Conservation (phyloP, 1,284 basidiomycete genomes). For the Cryptococcus maquisensis region DNA sequence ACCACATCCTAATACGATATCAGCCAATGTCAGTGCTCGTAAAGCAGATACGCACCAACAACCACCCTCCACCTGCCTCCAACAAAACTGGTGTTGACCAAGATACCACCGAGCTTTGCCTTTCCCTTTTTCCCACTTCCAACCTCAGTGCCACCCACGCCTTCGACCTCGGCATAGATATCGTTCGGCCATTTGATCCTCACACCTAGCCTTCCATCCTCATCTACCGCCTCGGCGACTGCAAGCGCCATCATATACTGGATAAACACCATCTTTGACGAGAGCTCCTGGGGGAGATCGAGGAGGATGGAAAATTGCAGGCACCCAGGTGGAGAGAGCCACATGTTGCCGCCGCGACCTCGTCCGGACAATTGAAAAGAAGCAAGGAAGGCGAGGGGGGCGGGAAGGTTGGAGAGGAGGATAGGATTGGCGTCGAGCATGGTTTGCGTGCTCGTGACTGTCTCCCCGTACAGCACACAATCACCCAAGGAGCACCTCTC, state of each 20-base stretch:
- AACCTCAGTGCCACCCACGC: conserved; percentile 41
- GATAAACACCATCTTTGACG: conserved; percentile 77
- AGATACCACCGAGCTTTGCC: conserved; percentile 79
- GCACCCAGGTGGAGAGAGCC: conserved; percentile 89
- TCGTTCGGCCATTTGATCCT: conserved; percentile 98
- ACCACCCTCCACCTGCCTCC: conserved; percentile 70
- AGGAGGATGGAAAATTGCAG: conserved; percentile 80
- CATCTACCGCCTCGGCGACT: conserved; percentile 68
- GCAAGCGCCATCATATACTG: conserved; percentile 91
- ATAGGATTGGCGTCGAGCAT: conserved; percentile 85
- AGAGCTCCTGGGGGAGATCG: conserved; percentile 57
- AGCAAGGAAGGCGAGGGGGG: conserved; percentile 71
- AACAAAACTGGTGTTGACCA: conserved; percentile 82
- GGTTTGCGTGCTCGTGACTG: conserved; percentile 91
- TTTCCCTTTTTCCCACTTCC: conserved; percentile 50
- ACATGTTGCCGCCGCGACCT: conserved; percentile 82
- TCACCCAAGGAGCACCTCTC: conserved; percentile 58
- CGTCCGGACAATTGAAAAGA: conserved; percentile 83
- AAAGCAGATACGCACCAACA: conserved; percentile 59
- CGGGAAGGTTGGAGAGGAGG: conserved; percentile 65
- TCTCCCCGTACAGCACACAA: conserved; percentile 77
- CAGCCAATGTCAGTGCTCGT: background rate
- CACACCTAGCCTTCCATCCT: conserved; percentile 58
- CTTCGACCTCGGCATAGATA: conserved; percentile 65
- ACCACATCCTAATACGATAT: conserved; percentile 65